Base-by-base conservation (phyloP, 2,329 filamentous ascomycete genomes). In the Penicillium expansum region DNA sequence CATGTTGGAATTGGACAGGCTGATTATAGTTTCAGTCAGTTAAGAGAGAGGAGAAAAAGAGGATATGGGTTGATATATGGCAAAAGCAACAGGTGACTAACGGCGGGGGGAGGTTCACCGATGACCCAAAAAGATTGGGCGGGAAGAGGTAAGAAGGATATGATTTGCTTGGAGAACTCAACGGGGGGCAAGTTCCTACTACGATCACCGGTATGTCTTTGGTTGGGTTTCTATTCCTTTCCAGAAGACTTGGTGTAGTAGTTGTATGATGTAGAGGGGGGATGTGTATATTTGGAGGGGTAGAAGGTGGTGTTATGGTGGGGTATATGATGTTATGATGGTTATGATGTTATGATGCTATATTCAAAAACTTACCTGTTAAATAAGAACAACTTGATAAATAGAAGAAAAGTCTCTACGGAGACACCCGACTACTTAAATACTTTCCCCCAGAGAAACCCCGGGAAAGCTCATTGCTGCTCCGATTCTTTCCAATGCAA, bases 1-100 rank as follows among this genome's bases (percentile, higher is more conserved):
- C 94, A 99, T 99, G 68, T 76, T 92, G 70, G 62, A 52, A 53
- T 44, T 58, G 52, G 59, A 63, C 54, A 62, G 56, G 58, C 67
- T 72, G 63, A 60, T 54, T 32, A 52, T 52, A 39, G 42, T 55
- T 63, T 70, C 61, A 70, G 65, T 73, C 59, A 59, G 61, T 64
- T 66, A 58, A 29, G 59, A 56, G 48, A 57, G 51, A 59, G 44
- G 52, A 54, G 62, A 62, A 62, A 60, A 54, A 47, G 48, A 60
- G 48, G 49, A 49, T 45, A 35, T 33, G 41, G 56, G 52, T 51
- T 43, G 60, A 58, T 65, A 63, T 59, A 60, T 59, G 57, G 62
- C 57, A 53, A 60, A 54, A 52, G 60, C 55, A 55, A 53, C 54
- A 62, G 57, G 62, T 67, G 68, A 68, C 68, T 72, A 69, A 68